Conservation (phyloP, 352 stramenopile genomes). For the Phytophthora fragariae region DNA sequence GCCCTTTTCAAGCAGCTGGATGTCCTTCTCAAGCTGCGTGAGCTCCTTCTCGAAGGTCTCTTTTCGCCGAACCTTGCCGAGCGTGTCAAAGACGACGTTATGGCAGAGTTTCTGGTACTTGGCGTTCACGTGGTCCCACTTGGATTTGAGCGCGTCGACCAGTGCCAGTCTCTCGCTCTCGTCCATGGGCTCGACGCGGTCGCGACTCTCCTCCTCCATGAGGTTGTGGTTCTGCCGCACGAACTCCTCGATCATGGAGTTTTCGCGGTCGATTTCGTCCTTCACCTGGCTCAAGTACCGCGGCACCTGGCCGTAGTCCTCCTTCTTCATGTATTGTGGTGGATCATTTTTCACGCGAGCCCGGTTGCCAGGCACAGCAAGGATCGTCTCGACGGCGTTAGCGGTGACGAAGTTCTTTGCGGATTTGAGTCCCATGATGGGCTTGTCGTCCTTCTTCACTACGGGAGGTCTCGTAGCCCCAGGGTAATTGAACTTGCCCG, state of each 20-base stretch:
- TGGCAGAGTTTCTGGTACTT: conserved; percentile 96
- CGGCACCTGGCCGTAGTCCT: conserved; percentile 94
- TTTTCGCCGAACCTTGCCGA: conserved; percentile 94
- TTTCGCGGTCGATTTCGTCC: conserved; percentile 93
- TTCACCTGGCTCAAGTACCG: conserved; percentile 93
- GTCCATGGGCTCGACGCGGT: conserved; percentile 74
- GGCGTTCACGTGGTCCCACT: conserved; percentile 94
- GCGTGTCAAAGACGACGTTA: conserved; percentile 93
- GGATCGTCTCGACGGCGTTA: conserved; percentile 94
- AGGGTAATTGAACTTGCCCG: conserved; percentile 73
- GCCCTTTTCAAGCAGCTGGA: conserved; percentile 85
- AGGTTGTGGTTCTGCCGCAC: conserved; percentile 91
- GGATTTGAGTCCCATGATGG: conserved; percentile 92
- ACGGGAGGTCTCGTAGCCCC: conserved; percentile 72
- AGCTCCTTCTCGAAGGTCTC: conserved; percentile 93
- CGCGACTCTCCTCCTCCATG: conserved; percentile 75
- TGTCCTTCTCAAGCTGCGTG: conserved; percentile 93
- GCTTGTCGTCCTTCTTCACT: conserved; percentile 88
- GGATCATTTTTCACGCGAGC: conserved; percentile 65
- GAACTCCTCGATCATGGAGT: conserved; percentile 93
- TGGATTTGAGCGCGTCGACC: conserved; percentile 91
- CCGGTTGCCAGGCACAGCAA: conserved; percentile 74
- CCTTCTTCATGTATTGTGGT: conserved; percentile 87
- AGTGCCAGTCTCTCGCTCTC: conserved; percentile 87
- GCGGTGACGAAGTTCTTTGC: conserved; percentile 94